Evolutionary conservation across 169 alveolate genomes (phyloP).

Genomic region (Eimeria acervulina): DNA sequence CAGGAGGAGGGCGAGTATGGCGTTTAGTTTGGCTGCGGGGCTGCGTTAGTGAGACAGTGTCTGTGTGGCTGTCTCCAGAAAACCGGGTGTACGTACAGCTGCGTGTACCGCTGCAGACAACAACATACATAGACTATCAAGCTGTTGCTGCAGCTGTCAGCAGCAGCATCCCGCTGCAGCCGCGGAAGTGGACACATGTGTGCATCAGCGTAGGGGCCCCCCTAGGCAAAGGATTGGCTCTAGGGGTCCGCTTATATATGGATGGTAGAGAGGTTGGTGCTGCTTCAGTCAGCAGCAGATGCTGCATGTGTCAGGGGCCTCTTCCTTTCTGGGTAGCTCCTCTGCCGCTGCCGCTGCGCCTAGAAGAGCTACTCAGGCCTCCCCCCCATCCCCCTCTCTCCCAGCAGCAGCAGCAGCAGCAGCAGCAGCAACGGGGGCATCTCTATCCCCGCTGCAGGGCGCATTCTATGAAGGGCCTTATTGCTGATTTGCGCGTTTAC

Average conservation of each 20-base stretch:
- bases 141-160: constrained; percentile 29
- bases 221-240: neutral
- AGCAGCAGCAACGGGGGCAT: constrained; percentile 21
- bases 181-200: constrained; percentile 72
- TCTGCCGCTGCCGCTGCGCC: constrained; percentile 51
- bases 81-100: constrained; percentile 70
- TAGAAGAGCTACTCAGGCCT: constrained; percentile 17
- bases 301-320: constrained; percentile 78
- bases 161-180: constrained; percentile 28
- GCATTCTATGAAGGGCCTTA: constrained; percentile 49
- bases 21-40: constrained; percentile 77
- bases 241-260: constrained; percentile 13
- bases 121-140: constrained; percentile 56
- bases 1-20: constrained; percentile 26
- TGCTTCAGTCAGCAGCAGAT: constrained; percentile 55
- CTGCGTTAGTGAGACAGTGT: constrained; percentile 43
- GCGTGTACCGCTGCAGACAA: constrained; percentile 58
- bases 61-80: constrained; percentile 65
- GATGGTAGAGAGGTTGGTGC: constrained; percentile 70
- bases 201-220: constrained; percentile 60
- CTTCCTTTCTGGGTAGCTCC: constrained; percentile 81
- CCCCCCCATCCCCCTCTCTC: constrained; percentile 38
- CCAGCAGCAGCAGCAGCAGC: constrained; percentile 73
- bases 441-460: constrained; percentile 61
- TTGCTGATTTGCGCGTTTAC: constrained; percentile 43